Evolutionary conservation across 371 early-diverging fungal species (phyloP), one percentile per base, ranked within the genome.

Genomic region (Mortierella sp.): DNA sequence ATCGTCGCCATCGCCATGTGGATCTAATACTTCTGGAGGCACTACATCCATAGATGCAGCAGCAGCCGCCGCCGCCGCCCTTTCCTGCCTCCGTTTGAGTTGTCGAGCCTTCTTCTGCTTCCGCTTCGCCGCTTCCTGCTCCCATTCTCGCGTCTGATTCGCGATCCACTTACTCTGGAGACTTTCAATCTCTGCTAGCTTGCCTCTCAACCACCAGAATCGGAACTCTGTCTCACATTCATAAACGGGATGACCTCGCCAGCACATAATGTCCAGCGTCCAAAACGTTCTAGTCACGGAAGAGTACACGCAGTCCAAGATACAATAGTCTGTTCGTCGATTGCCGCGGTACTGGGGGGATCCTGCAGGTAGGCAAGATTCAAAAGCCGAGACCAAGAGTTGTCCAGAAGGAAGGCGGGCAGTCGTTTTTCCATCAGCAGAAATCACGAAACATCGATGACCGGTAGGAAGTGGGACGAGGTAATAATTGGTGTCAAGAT

Each of bases 211-310:
- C 89, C 89, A 89, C 78, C 84, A 89, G 53, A 86, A 86, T 80
- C 88, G 76, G 58, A 89, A 89, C 39, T 83, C 84, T 0, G 88
- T 87, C 61, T 89, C 89, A 58, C 89, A 89, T 54, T 89, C 86
- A 52, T 83, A 82, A 0, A 86, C 82, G n/a, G 88, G 78, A 43
- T 88, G 85, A 0, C 87, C 88, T 48, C 85, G 81, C 89, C 89
- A 89, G 48, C 87, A 87, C 87, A 89, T 83, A 19, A 88, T 78
- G 61, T 89, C 89, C 28, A 89, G 48, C 1, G 88, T 83, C 70
- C 88, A 88, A 58, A 84, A 89, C 14, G 86, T 87, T 78, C 84
- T 80, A 18, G 83, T 80, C 8, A 71, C 67, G 2, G 83, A 78
- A 61, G 87, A 86, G 58, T 84, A 89, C 3, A 89, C 81, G 65